phyloP scores from a whole-genome alignment of 495 filamentous ascomycete genomes.

The Penicillium coprophilum region DNA sequence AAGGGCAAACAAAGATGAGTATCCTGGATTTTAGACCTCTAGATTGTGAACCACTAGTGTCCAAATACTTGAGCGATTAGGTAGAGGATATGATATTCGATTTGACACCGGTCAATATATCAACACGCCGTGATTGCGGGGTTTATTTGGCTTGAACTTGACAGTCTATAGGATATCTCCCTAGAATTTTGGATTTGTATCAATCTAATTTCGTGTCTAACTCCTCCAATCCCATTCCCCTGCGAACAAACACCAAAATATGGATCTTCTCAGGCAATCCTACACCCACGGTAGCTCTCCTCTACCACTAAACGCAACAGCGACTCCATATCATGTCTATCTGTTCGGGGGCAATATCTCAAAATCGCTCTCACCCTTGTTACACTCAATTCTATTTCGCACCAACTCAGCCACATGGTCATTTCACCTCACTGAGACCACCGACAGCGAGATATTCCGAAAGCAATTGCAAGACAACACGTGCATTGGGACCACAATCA shows the following conservation, averaged over 20 bases:
- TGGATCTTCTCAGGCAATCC: slow-evolving; percentile 14
- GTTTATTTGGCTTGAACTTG: not conserved
- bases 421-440: slow-evolving; percentile 51
- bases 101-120: not conserved
- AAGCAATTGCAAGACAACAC: not conserved
- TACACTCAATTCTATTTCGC: slow-evolving; percentile 57
- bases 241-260: not conserved
- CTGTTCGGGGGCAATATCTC: slow-evolving; percentile 43
- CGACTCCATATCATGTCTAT: not conserved
- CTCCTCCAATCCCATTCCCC: not conserved
- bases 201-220: too few species aligned
- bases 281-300: slow-evolving; percentile 9
- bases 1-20: too few species aligned
- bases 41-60: not conserved
- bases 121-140: not conserved
- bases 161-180: not conserved
- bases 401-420: slow-evolving; percentile 48
- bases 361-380: slow-evolving; percentile 58
- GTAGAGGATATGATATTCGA: too few species aligned
- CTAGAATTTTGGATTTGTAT: too few species aligned
- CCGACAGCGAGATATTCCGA: slow-evolving; percentile 19
- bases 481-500: slow-evolving; percentile 54
- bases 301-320: not conserved
- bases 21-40: too few species aligned
- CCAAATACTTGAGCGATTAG: not conserved